Evolutionary conservation across 768 basidiomycete species (phyloP), one percentile per base, ranked within the genome.

Genomic region (Termitomyces sp.): DNA sequence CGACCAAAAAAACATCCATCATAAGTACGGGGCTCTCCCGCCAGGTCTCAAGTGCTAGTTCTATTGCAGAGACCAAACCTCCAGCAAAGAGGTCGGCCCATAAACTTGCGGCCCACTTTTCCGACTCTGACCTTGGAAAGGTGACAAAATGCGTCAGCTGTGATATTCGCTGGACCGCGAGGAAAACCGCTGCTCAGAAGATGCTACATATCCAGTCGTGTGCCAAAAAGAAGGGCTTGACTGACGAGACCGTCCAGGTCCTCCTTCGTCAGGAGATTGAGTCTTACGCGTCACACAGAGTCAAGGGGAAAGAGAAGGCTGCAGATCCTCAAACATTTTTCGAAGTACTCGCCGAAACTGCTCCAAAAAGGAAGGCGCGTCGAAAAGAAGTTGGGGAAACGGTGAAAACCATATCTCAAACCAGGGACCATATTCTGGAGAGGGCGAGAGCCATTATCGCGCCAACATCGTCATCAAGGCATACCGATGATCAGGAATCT

Each of bases 201-300:
- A 71, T 83, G 69, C 65, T 78, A 3, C 92, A 94, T 68, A 82
- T 94, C 44, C 78, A 79, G 53, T 75, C 78, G 7, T 94, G 92
- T 70, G 84, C 88, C 13, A 86, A 81, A 72, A 92, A 87, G 71
- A 76, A 77, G 22, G 74, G 70, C 4, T 72, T 88, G 45, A 75
- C 77, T 7, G 73, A 82, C 35, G 84, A 85, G 6, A 90, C 89
- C 2, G 64, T 93, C 36, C 71, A 72, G 2, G 61, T 75, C 32
- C 76, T 90, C 28, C 69, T 92, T 6, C 74, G 75, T 32, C 79
- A 81, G 63, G 85, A 86, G 66, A 63, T 85, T 11, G 70, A 66
- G 33, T 49, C 59, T 58, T 39, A 65, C 13, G 62, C 67, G 15
- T 18, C 51, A 60, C 52, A 57, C 40, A 60, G 60, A 44, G 55